Base-by-base conservation (phyloP, 176 grass and related monocot genomes). In the Triticum dicoccoides region DNA sequence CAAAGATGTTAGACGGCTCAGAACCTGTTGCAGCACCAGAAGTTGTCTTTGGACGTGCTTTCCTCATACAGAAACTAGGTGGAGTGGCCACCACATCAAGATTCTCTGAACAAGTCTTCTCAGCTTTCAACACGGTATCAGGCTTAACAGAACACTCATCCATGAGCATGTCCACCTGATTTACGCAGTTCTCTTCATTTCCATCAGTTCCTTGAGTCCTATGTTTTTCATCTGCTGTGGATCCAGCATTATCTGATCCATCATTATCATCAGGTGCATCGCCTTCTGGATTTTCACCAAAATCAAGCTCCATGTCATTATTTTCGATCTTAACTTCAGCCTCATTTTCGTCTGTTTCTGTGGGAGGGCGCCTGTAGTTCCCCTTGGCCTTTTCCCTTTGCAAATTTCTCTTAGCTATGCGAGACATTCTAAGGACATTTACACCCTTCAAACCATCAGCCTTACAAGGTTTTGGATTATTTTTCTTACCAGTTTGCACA, bases 261-360 rank as follows among this genome's bases (percentile, higher is more conserved):
- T 98, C 93, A 51, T 87, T 67, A 79, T 98, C 97, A 76, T 98
- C 97, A 84, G 85, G 81, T 30, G 52, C 79, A 86, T 96, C 93
- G 32, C 84, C 92, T 85, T 96, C 97, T 87, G 79, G 82, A 85
- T 95, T 98, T 88, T 98, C 97, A 84, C 87, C 88, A 79, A 98
- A 98, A 85, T 98, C 90, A 84, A 98, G 94, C 62, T 98, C 97
- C 97, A 98, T 92, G 47, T 95, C 93, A 85, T 95, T 95, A 72
- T 95, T 95, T 87, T 92, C 91, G 33, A 92, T 92, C 83, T 91
- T 92, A 77, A 95, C 93, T 80, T 95, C 89, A 65, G 91, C 80
- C 27, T 87, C 89, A 37, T 95, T 91, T 82, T 89, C 93, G 73
- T 87, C 76, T 76, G 91, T 82, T 77, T 92, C 88, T 32, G 78